Evolutionary conservation across 2,329 filamentous ascomycete species (phyloP).

Genomic region (Hypoxylon rubiginosum): DNA sequence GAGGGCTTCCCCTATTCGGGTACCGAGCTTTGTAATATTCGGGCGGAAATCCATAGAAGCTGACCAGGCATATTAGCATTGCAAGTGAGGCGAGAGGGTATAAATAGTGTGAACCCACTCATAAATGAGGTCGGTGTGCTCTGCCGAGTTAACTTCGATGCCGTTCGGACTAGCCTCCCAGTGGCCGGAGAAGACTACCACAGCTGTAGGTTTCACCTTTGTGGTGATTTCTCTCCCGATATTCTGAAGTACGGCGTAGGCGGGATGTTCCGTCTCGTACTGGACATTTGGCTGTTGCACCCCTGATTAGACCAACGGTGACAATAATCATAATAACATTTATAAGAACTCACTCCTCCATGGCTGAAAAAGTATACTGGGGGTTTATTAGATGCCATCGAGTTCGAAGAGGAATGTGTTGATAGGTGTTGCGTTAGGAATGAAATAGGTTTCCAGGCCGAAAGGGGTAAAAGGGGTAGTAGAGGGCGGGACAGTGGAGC

Average conservation of each 20-base stretch:
- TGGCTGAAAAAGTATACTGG: conserved; percentile 66
- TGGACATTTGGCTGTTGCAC: conserved; percentile 70
- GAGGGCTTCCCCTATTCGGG: conserved; percentile 72
- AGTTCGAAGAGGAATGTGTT: conserved; percentile 17
- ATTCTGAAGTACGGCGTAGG: conserved; percentile 72
- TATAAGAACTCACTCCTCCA: conserved; percentile 58
- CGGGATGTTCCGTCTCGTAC: conserved; percentile 77
- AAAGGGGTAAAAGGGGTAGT: conserved; percentile 32
- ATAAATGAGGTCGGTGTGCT: conserved; percentile 76
- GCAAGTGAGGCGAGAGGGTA: neutral
- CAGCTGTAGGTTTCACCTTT: conserved; percentile 76
- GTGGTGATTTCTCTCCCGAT: conserved; percentile 79
- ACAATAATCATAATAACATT: neutral
- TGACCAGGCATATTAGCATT: conserved; percentile 48
- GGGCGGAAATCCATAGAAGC: conserved; percentile 78
- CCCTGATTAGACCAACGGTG: conserved; percentile 23
- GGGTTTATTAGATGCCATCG: conserved; percentile 49
- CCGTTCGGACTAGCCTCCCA: conserved; percentile 73
- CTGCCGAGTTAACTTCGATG: conserved; percentile 75
- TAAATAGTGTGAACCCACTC: conserved; percentile 61
- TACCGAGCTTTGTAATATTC: conserved; percentile 78
- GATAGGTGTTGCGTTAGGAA: conserved; percentile 29
- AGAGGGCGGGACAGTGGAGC: conserved; percentile 33
- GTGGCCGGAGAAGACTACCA: conserved; percentile 83
- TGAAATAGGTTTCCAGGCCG: conserved; percentile 30